Conservation (phyloP, 1,284 basidiomycete genomes). For the Puccinia triticina region DNA sequence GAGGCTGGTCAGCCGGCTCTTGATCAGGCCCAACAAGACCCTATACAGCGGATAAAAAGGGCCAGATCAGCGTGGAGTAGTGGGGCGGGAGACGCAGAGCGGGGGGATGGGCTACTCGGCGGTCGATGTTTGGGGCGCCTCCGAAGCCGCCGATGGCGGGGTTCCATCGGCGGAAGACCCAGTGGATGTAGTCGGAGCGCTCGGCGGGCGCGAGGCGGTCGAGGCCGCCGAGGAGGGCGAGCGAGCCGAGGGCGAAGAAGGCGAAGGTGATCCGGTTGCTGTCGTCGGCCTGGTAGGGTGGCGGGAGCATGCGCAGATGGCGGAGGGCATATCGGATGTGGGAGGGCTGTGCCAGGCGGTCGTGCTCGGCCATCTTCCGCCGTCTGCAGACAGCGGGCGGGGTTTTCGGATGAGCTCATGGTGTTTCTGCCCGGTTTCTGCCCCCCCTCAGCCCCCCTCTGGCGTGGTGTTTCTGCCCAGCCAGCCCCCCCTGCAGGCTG, state of each 20-base stretch:
- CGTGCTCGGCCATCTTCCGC: neutral
- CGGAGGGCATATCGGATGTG: slow-evolving; percentile 47
- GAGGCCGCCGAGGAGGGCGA: slow-evolving; percentile 72
- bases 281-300: slow-evolving; percentile 49
- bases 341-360: neutral
- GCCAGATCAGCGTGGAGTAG: slow-evolving; percentile 14
- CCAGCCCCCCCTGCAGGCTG: no score
- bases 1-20: slow-evolving; percentile 69
- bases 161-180: slow-evolving; percentile 84
- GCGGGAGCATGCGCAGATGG: slow-evolving; percentile 43
- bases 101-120: slow-evolving; percentile 54
- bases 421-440: no score
- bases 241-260: slow-evolving; percentile 79
- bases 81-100: slow-evolving; percentile 19
- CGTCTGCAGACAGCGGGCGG: no score
- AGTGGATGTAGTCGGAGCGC: slow-evolving; percentile 71
- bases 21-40: slow-evolving; percentile 57
- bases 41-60: slow-evolving; percentile 18
- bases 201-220: slow-evolving; percentile 65
- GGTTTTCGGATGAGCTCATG: no score
- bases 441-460: no score
- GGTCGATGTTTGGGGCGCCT: slow-evolving; percentile 68
- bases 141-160: slow-evolving; percentile 70
- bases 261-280: slow-evolving; percentile 71
- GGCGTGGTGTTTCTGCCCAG: no score